Evolutionary conservation across 805 yeast species (phyloP).

Genomic region (Metschnikowia similis): DNA sequence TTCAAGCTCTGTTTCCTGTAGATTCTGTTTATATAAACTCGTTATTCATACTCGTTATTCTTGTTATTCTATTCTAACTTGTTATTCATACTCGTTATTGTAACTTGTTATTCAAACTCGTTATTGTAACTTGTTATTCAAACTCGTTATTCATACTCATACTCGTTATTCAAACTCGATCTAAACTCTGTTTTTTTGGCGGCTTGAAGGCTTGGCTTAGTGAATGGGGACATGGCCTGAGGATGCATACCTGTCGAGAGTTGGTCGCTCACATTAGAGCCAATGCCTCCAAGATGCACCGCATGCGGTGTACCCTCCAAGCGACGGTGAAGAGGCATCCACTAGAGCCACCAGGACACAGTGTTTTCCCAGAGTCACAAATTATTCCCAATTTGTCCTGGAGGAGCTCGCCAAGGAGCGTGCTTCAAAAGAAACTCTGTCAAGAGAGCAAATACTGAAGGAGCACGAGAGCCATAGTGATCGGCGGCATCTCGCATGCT

Average conservation of each 20-base stretch:
- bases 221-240: constrained; percentile 46
- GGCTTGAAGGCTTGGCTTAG: constrained; percentile 41
- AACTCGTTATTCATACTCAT: no score
- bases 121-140: no score
- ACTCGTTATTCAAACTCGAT: no score
- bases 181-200: constrained; percentile 25
- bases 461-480: constrained; percentile 14
- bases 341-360: constrained; percentile 39
- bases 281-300: constrained; percentile 39
- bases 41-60: no score
- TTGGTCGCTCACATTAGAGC: constrained; percentile 35
- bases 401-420: constrained; percentile 48
- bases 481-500: no score
- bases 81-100: no score
- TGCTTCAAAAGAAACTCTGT: constrained; percentile 43
- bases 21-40: no score
- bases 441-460: constrained; percentile 34
- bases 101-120: no score
- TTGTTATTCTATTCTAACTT: no score
- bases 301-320: constrained; percentile 38
- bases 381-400: constrained; percentile 37
- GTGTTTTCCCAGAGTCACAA: constrained; percentile 43
- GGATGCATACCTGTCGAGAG: constrained; percentile 29
- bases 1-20: no score
- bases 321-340: constrained; percentile 36